These are phyloP conservation scores for Xylariaceae sp. DNA, from an alignment of 2,329 filamentous ascomycete genomes.

Conservation along the genomic window DNA sequence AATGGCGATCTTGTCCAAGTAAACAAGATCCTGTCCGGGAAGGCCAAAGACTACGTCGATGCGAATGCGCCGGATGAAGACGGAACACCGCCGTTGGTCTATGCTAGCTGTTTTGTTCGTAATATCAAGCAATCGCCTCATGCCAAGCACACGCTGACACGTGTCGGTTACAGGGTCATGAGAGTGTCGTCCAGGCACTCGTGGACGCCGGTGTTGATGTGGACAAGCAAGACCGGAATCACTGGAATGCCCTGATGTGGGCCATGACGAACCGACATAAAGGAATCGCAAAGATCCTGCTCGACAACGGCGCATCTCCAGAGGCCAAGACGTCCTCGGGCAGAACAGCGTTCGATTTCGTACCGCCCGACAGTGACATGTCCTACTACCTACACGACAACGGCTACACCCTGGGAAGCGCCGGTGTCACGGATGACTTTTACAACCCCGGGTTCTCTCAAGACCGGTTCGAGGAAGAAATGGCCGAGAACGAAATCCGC, in stretches of 20 bases:
- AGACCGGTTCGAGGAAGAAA: conserved; percentile 92
- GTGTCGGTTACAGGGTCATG: conserved; percentile 61
- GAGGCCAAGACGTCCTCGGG: conserved; percentile 93
- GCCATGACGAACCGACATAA: conserved; percentile 99
- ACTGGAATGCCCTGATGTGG: conserved; percentile 99
- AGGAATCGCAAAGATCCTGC: conserved; percentile 82
- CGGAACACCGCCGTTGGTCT: conserved; percentile 92
- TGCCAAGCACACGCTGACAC: conserved; percentile 2
- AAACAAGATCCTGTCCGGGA: conserved; percentile 66
- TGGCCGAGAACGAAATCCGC: conserved; percentile 94
- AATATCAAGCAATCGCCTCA: background rate
- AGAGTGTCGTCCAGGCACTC: conserved; percentile 77
- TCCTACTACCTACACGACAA: conserved; percentile 92
- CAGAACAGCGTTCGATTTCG: conserved; percentile 91
- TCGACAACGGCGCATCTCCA: conserved; percentile 91
- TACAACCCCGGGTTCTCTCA: conserved; percentile 89
- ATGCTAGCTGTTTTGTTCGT: conserved; percentile 92
- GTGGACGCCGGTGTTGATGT: conserved; percentile 83
- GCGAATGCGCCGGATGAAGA: conserved; percentile 88
- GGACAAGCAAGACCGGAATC: conserved; percentile 89
- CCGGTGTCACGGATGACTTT: conserved; percentile 79
- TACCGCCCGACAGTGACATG: conserved; percentile 92
- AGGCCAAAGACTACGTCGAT: conserved; percentile 70
- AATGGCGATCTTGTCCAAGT: conserved; percentile 89
- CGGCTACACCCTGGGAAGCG: conserved; percentile 82